Evolutionary conservation across 2,329 filamentous ascomycete species (phyloP).

Genomic region (Blumeriella jaapii): DNA sequence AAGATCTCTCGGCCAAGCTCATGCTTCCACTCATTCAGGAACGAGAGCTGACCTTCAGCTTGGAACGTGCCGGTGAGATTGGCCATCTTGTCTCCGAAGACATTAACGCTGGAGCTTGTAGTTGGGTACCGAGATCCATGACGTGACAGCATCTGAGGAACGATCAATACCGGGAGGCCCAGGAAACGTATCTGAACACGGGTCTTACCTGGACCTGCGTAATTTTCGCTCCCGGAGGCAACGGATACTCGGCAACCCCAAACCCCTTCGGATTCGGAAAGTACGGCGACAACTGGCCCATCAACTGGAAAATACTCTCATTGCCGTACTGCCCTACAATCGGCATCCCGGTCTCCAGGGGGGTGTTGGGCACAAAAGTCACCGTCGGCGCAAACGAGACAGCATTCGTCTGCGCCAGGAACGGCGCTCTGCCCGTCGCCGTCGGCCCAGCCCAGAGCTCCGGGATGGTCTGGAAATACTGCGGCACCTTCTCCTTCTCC

Average conservation of each 20-base stretch:
- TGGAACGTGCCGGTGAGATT: slow-evolving; percentile 42
- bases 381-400: slow-evolving; percentile 47
- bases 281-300: slow-evolving; percentile 61
- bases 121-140: slow-evolving; percentile 68
- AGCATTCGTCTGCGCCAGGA: slow-evolving; percentile 59
- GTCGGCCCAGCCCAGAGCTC: slow-evolving; percentile 54
- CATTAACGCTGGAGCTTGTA: slow-evolving; percentile 40
- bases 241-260: slow-evolving; percentile 58
- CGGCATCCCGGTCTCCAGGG: slow-evolving; percentile 59
- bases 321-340: slow-evolving; percentile 49
- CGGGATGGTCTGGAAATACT: slow-evolving; percentile 52
- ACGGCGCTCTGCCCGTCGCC: slow-evolving; percentile 57
- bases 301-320: slow-evolving; percentile 57
- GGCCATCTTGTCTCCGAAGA: slow-evolving; percentile 45
- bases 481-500: slow-evolving; percentile 35
- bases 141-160: slow-evolving; percentile 52
- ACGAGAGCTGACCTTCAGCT: slow-evolving; percentile 48
- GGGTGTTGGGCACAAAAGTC: slow-evolving; percentile 55
- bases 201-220: slow-evolving; percentile 47
- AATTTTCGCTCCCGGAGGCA: slow-evolving; percentile 56
- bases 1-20: slow-evolving; percentile 60
- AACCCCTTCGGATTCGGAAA: slow-evolving; percentile 56
- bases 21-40: slow-evolving; percentile 59
- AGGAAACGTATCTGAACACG: too few relatives aligned
- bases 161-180: too few relatives aligned